Percentiles rank a stretch among this genome's conserved stretches.
phyloP scores from a whole-genome alignment of 2,329 filamentous ascomycete genomes.

The Scedosporium dehoogii region DNA sequence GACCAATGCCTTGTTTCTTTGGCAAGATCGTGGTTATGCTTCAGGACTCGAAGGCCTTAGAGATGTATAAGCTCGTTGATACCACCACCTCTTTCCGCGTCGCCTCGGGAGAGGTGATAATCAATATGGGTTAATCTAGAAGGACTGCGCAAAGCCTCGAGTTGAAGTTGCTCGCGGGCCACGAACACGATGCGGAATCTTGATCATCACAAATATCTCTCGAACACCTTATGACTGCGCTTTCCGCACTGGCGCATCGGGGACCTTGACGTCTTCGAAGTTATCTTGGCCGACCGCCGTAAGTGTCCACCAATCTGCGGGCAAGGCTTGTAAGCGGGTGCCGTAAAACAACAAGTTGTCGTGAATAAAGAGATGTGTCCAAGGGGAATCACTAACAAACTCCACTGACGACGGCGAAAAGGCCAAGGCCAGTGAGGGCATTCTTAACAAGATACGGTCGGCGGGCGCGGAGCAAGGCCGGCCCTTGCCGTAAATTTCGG shows the following conservation, averaged over 20 bases:
- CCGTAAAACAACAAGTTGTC: not conserved
- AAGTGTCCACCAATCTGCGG: constrained; percentile 53
- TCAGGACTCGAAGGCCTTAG: too few species aligned
- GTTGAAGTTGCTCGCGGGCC: too few species aligned
- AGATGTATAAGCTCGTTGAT: too few species aligned
- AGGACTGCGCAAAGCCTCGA: too few species aligned
- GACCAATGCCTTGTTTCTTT: not conserved
- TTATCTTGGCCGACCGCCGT: constrained; percentile 88
- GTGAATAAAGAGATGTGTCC: not conserved
- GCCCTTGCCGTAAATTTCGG: constrained; percentile 71
- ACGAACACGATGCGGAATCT: not conserved
- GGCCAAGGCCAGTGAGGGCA: constrained; percentile 64
- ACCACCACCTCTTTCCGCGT: too few species aligned
- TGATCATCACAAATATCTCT: not conserved
- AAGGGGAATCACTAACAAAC: constrained; percentile 61
- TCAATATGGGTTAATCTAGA: too few species aligned
- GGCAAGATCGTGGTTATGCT: too few species aligned
- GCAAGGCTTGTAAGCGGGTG: not conserved
- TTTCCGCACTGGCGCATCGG: constrained; percentile 47
- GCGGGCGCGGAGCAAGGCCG: constrained; percentile 82
- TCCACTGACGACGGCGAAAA: constrained; percentile 65
- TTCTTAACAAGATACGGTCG: constrained; percentile 91
- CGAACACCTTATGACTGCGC: not conserved
- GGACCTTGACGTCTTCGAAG: constrained; percentile 90
- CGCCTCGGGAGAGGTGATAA: too few species aligned